A percentile compares a stretch with the other conserved stretches of the same genome.
These are phyloP conservation scores for Phytopythium ostracodes DNA, from an alignment of 352 stramenopile species.

Conservation along the genomic window DNA sequence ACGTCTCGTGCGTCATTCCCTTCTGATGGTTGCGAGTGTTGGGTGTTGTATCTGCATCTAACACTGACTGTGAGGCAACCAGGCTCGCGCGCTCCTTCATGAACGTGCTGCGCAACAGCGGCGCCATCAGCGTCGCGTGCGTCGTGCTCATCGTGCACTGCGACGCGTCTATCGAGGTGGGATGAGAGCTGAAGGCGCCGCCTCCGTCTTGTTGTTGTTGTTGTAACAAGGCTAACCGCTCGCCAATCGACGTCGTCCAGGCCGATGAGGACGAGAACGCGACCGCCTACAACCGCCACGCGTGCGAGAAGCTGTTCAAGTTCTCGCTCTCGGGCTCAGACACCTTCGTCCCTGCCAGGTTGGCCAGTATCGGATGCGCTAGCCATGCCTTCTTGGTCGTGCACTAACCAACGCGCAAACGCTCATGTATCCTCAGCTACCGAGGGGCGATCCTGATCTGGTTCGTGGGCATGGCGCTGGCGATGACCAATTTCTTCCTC, in stretches of 20 bases:
- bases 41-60: not conserved
- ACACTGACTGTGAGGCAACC: not conserved
- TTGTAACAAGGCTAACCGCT: not conserved
- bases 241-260: not conserved
- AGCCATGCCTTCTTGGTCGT: not conserved
- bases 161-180: constrained; percentile 52
- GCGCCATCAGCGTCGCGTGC: constrained; percentile 76
- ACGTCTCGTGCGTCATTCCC: constrained; percentile 62
- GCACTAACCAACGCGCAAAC: not conserved
- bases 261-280: constrained; percentile 16
- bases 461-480: constrained; percentile 73
- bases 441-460: constrained; percentile 80
- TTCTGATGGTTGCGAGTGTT: not conserved
- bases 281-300: constrained; percentile 70
- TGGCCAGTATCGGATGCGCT: not conserved
- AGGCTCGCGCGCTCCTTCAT: constrained; percentile 74
- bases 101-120: constrained; percentile 79
- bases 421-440: constrained; percentile 37
- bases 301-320: constrained; percentile 75
- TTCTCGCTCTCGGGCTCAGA: constrained; percentile 50
- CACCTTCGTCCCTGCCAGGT: constrained; percentile 64
- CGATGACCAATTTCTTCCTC: constrained; percentile 82
- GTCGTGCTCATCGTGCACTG: constrained; percentile 82
- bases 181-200: not conserved
- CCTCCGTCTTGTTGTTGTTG: not conserved